Evolutionary conservation across 208 protist species (phyloP).

Genomic region (Crithidia sp.): DNA sequence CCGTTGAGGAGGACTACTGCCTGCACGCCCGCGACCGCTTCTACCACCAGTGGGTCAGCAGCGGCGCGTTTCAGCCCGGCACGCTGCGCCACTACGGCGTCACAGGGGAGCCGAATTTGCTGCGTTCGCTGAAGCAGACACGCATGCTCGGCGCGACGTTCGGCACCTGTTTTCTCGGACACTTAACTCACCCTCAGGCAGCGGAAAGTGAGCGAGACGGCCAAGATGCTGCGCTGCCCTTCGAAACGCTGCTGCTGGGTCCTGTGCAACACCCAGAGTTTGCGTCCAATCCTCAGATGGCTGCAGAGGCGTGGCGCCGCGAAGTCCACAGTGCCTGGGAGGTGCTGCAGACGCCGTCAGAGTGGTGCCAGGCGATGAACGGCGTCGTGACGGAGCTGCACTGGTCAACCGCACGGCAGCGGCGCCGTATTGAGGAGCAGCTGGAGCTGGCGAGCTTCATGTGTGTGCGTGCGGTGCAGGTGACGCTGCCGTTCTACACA

Average conservation of each 20-base stretch:
- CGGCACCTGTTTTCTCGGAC: slow-evolving; percentile 38
- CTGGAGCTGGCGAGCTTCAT: slow-evolving; percentile 80
- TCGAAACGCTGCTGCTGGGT: slow-evolving; percentile 24
- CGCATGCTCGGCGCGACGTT: slow-evolving; percentile 45
- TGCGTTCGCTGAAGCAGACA: slow-evolving; percentile 41
- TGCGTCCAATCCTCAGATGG: background rate
- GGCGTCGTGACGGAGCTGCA: slow-evolving; percentile 42
- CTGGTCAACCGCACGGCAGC: slow-evolving; percentile 40
- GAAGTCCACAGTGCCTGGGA: slow-evolving; percentile 26
- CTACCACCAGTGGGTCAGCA: slow-evolving; percentile 38
- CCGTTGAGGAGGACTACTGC: slow-evolving; percentile 59
- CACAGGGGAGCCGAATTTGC: slow-evolving; percentile 34
- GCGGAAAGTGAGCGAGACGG: background rate
- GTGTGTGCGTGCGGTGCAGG: slow-evolving; percentile 60
- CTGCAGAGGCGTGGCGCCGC: slow-evolving; percentile 7
- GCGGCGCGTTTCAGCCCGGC: slow-evolving; percentile 37
- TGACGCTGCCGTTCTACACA: slow-evolving; percentile 64
- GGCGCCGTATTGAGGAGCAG: slow-evolving; percentile 41
- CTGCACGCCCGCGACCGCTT: slow-evolving; percentile 39
- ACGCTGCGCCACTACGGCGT: slow-evolving; percentile 62
- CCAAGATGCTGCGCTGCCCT: slow-evolving; percentile 14
- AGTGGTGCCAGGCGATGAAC: slow-evolving; percentile 53
- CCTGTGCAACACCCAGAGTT: slow-evolving; percentile 9
- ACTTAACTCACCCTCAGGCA: background rate
- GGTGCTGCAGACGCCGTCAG: slow-evolving; percentile 46